Base-by-base conservation (phyloP, 2,329 filamentous ascomycete species). In the Colletotrichum cordylinicola region DNA sequence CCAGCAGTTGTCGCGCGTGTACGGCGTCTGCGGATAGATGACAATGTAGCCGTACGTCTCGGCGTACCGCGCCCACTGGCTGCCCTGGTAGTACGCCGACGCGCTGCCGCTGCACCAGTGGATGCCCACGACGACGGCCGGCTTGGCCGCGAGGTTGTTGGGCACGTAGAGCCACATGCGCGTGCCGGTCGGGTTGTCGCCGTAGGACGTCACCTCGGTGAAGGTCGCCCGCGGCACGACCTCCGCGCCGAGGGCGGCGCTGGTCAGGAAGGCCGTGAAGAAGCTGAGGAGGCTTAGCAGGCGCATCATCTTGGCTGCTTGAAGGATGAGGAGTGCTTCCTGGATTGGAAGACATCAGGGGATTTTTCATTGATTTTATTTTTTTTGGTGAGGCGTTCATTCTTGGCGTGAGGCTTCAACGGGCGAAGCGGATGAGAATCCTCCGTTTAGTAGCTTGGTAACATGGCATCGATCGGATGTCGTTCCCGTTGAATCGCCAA, bases 71-170 rank as follows among this genome's bases (percentile, higher is more conserved):
- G 88, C 87, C 81, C 91, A 92, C 5, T 69, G 43, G 1, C 87
- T 88, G 73, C 86, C 86, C 27, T 81, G 83, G 79, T 89, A 90
- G 81, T 89, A 92, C 4, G 85, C 87, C 75, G 86, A 82, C 2
- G 88, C 91, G 3, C 87, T 89, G 21, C 90, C 90, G 35, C 83
- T 85, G 83, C 91, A 93, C 82, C 89, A 91, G 83, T 92, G 88
- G 75, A 90, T 85, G 8, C 88, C 90, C 7, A 92, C 88, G 24
- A 92, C 83, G 55, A 92, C 85, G 7, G 85, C 85, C 0, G 89
- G 88, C 13, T 84, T 87, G 2, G 86, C 79, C 1, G 81, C 81
- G 8, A 87, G 79, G 10, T 79, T 84, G 69, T 83, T 80, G 3
- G 85, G 85, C 8, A 84, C 81, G 61, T 82, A 83, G 12, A 89